Percentiles rank a stretch among this genome's conserved stretches.
phyloP scores from a whole-genome alignment of 1,284 basidiomycete genomes.

The Cystobasidium slooffiae region DNA sequence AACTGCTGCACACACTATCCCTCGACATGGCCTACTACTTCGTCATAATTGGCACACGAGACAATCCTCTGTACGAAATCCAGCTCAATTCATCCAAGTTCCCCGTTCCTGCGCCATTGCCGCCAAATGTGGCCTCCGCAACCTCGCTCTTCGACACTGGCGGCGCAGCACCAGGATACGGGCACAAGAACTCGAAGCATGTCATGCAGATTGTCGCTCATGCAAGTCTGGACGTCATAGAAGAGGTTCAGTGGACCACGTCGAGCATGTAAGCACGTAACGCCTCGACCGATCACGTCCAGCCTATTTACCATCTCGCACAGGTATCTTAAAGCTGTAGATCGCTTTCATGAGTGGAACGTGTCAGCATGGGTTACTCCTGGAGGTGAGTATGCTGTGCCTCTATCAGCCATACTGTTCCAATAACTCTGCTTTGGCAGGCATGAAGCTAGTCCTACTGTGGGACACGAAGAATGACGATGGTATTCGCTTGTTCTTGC shows the following conservation, averaged over 20 bases:
- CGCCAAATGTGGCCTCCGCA: slow-evolving; percentile 34
- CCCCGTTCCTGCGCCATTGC: slow-evolving; percentile 38
- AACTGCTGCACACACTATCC: too few species aligned
- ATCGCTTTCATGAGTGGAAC: slow-evolving; percentile 97
- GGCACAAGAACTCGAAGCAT: slow-evolving; percentile 62
- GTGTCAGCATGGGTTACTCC: slow-evolving; percentile 91
- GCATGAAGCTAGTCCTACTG: slow-evolving; percentile 86
- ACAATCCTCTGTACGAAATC: slow-evolving; percentile 55
- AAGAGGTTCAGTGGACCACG: slow-evolving; percentile 84
- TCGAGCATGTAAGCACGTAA: slow-evolving; percentile 72
- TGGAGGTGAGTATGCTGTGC: slow-evolving; percentile 69
- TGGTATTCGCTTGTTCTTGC: slow-evolving; percentile 85
- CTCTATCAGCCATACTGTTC: not conserved
- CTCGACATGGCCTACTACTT: slow-evolving; percentile 43
- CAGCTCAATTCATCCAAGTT: slow-evolving; percentile 50
- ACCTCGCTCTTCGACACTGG: slow-evolving; percentile 39
- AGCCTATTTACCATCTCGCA: not conserved
- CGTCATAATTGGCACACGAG: slow-evolving; percentile 52
- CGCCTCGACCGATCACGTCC: not conserved
- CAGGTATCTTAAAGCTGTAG: slow-evolving; percentile 89
- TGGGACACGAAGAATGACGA: slow-evolving; percentile 96
- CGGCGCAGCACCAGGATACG: slow-evolving; percentile 45
- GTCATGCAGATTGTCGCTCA: slow-evolving; percentile 97
- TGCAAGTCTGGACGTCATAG: slow-evolving; percentile 85
- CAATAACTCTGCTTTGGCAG: slow-evolving; percentile 59